These are phyloP conservation scores for Acacia crassicarpa DNA, from an alignment of 306 rosid genomes.

Conservation along the genomic window DNA sequence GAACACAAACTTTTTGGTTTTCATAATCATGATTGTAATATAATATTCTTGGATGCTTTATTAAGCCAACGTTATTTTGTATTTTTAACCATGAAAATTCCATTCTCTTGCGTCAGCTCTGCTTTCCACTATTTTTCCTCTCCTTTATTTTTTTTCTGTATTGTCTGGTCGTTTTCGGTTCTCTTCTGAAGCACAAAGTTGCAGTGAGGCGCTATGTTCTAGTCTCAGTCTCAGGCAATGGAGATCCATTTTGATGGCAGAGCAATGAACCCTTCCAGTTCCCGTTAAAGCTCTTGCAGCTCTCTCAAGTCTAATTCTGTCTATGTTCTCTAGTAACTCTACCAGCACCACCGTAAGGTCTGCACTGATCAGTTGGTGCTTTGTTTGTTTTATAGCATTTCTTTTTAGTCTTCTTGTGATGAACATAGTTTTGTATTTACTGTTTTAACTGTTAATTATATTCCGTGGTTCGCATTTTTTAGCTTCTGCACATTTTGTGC, in stretches of 20 bases:
- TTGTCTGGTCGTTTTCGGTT: conserved; percentile 27
- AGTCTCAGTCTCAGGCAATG: neutral
- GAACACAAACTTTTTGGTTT: neutral
- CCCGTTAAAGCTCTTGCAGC: conserved; percentile 31
- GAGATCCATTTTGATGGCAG: conserved; percentile 5
- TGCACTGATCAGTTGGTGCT: conserved; percentile 7
- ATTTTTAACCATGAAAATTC: conserved; percentile 6
- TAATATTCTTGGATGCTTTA: neutral
- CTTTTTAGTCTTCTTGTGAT: neutral
- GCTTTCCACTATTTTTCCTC: neutral
- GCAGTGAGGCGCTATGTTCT: conserved; percentile 2
- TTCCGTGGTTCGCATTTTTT: conserved; percentile 43
- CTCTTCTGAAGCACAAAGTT: conserved; percentile 21
- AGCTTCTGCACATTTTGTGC: conserved; percentile 33
- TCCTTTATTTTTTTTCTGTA: neutral
- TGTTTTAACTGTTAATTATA: conserved; percentile 5
- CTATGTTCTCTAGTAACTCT: neutral
- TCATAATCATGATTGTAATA: neutral
- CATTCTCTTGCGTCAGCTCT: conserved; percentile 18
- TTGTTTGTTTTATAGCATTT: conserved; percentile 24
- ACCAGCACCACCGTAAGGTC: conserved; percentile 14
- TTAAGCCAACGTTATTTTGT: neutral
- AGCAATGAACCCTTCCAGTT: conserved; percentile 6
- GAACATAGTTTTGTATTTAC: conserved; percentile 9
- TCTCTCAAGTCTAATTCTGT: conserved; percentile 21